Evolutionary conservation across 2,329 filamentous ascomycete genomes (phyloP).

Genomic region (Dothideomycetes sp.): DNA sequence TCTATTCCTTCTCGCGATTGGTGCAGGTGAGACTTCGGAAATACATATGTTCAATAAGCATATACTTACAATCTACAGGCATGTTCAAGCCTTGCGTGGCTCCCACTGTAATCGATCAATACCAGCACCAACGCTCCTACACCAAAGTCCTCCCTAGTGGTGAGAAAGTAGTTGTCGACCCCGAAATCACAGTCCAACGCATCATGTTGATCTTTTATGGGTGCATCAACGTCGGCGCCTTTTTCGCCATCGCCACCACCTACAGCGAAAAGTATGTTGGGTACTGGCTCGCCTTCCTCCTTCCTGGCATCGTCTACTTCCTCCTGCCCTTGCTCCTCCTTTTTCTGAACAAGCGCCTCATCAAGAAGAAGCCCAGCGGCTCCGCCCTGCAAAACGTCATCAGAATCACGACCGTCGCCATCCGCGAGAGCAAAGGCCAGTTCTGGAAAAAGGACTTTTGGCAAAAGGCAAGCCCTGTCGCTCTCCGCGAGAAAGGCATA

Average conservation of each 20-base stretch:
- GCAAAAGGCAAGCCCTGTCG: slow-evolving; percentile 17
- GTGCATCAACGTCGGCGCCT: slow-evolving; percentile 61
- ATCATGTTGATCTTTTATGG: slow-evolving; percentile 54
- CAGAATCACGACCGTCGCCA: slow-evolving; percentile 13
- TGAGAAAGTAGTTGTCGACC: slow-evolving; percentile 35
- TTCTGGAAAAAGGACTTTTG: slow-evolving; percentile 13
- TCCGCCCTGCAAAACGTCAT: slow-evolving; percentile 15
- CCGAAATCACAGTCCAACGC: slow-evolving; percentile 32
- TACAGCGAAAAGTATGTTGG: slow-evolving; percentile 56
- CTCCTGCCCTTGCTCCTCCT: slow-evolving; percentile 24
- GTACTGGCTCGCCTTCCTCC: slow-evolving; percentile 53
- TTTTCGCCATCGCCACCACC: slow-evolving; percentile 55
- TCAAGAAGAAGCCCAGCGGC: slow-evolving; percentile 15
- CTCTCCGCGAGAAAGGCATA: slow-evolving; percentile 15
- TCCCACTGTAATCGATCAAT: slow-evolving; percentile 36
- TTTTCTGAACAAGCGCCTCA: slow-evolving; percentile 15
- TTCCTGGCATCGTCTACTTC: slow-evolving; percentile 52
- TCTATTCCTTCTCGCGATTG: slow-evolving; percentile 29
- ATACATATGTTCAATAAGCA: slow-evolving; percentile 14
- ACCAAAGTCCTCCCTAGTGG: slow-evolving; percentile 27
- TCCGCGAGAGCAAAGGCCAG: slow-evolving; percentile 10
- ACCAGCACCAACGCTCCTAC: slow-evolving; percentile 26
- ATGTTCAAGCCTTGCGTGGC: slow-evolving; percentile 66
- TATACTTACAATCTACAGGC: slow-evolving; percentile 44
- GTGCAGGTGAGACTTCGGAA: slow-evolving; percentile 21